Conservation (phyloP, 495 filamentous ascomycete species). For the Penicillium macrosclerotiorum region DNA sequence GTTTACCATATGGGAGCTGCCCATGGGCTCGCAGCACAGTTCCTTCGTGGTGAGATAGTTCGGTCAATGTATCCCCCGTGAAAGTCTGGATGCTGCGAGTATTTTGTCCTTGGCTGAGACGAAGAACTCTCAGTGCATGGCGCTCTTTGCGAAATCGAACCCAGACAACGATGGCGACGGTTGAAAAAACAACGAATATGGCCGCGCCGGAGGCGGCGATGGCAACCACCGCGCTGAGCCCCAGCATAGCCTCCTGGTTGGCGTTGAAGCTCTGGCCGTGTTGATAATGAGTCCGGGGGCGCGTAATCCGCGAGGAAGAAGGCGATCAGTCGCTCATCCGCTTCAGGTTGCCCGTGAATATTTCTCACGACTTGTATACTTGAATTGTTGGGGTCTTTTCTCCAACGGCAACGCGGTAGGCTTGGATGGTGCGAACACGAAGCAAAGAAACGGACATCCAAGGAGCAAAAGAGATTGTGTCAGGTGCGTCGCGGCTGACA, state of each 20-base stretch:
- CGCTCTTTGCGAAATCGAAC: conserved; percentile 42
- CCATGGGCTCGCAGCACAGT: conserved; percentile 35
- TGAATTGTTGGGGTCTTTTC: neutral
- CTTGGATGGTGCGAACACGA: too few species aligned
- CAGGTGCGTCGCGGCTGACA: conserved; percentile 2
- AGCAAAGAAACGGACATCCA: neutral
- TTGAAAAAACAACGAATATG: conserved; percentile 34
- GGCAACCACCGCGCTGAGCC: conserved; percentile 38
- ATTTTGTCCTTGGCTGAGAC: conserved; percentile 24
- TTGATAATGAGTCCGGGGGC: neutral
- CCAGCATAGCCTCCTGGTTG: conserved; percentile 31
- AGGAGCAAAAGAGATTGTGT: conserved; percentile 9
- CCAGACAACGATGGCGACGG: conserved; percentile 37
- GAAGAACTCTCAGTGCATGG: conserved; percentile 28
- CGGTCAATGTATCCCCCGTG: conserved; percentile 36
- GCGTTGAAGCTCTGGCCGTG: neutral
- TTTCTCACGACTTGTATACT: neutral
- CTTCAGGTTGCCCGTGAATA: neutral
- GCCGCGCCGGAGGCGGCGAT: conserved; percentile 42
- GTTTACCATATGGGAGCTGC: conserved; percentile 39
- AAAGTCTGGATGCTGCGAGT: conserved; percentile 24
- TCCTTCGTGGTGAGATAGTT: conserved; percentile 35
- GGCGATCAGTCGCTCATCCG: conserved; percentile 9
- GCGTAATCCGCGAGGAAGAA: conserved; percentile 4
- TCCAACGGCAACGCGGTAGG: too few species aligned